Percentiles rank a stretch among this genome's conserved stretches.
phyloP scores from a whole-genome alignment of 345 rosid genomes.

The Hibiscus tridactylites region DNA sequence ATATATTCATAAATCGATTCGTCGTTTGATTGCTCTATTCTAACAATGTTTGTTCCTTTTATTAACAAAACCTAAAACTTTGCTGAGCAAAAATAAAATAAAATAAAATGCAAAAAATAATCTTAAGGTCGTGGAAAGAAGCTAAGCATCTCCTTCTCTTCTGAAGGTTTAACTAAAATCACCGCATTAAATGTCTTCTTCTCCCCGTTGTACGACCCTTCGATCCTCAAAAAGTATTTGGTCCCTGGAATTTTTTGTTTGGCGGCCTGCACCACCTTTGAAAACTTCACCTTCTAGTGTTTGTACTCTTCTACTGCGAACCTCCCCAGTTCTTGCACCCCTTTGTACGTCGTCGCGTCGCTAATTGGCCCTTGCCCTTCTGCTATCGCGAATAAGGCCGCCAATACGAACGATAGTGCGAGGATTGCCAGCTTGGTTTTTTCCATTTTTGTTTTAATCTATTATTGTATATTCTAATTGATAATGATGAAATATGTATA shows the following conservation, averaged over 20 bases:
- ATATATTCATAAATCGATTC: too few relatives aligned
- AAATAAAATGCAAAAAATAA: too few relatives aligned
- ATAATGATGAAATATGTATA: too few relatives aligned
- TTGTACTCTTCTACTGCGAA: constrained; percentile 66
- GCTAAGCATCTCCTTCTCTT: not conserved
- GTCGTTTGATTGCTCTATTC: too few relatives aligned
- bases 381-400: constrained; percentile 6
- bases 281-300: constrained; percentile 14
- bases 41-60: too few relatives aligned
- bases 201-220: constrained; percentile 25
- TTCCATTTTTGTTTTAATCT: too few relatives aligned
- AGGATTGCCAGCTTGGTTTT: not conserved
- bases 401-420: not conserved
- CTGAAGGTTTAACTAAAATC: not conserved
- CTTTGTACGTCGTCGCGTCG: constrained; percentile 36
- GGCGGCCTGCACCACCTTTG: constrained; percentile 53
- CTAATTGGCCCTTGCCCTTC: constrained; percentile 43
- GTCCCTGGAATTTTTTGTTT: constrained; percentile 62
- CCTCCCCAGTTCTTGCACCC: constrained; percentile 63
- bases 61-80: too few relatives aligned
- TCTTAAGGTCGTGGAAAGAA: not conserved
- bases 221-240: constrained; percentile 53
- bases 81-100: too few relatives aligned
- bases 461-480: too few relatives aligned
- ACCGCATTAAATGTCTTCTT: constrained; percentile 8